A percentile compares a stretch with the other conserved stretches of the same genome.
phyloP scores from a whole-genome alignment of 352 stramenopile genomes.

The Globisporangium barbulae region DNA sequence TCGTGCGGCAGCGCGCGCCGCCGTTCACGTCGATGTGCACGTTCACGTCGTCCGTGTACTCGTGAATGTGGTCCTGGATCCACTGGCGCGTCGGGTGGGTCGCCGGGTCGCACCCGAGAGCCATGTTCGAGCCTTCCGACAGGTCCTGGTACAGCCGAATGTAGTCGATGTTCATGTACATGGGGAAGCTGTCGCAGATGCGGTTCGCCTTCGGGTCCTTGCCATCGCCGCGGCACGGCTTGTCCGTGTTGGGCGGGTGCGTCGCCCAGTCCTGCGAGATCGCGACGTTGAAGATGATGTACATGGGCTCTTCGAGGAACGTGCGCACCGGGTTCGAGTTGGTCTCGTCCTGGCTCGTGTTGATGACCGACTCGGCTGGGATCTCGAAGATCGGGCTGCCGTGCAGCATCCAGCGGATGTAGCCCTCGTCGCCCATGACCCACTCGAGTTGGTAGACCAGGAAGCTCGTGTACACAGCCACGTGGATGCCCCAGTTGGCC shows the following conservation, averaged over 20 bases:
- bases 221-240: constrained; percentile 57
- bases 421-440: constrained; percentile 60
- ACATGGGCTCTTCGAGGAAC: constrained; percentile 89
- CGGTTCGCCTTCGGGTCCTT: constrained; percentile 41
- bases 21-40: constrained; percentile 44
- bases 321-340: constrained; percentile 51
- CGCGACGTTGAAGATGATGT: constrained; percentile 94
- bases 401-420: constrained; percentile 65
- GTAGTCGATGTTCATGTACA: constrained; percentile 89
- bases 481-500: constrained; percentile 63
- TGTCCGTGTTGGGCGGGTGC: constrained; percentile 49
- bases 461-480: constrained; percentile 61
- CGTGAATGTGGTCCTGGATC: constrained; percentile 56
- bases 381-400: constrained; percentile 71
- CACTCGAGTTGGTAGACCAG: constrained; percentile 67
- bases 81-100: constrained; percentile 66
- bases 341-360: constrained; percentile 35
- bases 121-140: constrained; percentile 40
- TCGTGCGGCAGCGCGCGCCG: constrained; percentile 45
- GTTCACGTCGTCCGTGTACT: constrained; percentile 67
- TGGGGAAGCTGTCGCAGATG: constrained; percentile 77
- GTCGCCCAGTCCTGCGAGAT: constrained; percentile 86
- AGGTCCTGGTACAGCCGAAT: constrained; percentile 72
- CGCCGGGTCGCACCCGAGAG: constrained; percentile 49
- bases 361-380: constrained; percentile 44